phyloP scores from a whole-genome alignment of 495 filamentous ascomycete genomes.

The Echria macrotheca region DNA sequence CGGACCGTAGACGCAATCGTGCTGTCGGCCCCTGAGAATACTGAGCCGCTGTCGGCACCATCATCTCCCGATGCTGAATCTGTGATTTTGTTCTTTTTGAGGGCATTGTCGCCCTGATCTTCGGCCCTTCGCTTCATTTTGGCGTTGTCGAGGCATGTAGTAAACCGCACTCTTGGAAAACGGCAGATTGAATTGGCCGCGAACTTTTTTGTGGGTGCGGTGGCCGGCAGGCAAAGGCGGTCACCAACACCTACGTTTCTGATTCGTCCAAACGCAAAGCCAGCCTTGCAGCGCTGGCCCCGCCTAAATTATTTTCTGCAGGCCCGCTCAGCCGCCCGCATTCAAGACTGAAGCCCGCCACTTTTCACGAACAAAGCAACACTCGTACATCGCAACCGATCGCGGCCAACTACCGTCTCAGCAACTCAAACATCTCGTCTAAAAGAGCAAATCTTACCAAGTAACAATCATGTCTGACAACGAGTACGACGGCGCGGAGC shows the following conservation, averaged over 20 bases:
- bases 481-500: constrained; percentile 52
- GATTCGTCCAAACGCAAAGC: no score
- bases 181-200: background rate
- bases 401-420: background rate
- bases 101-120: constrained; percentile 6
- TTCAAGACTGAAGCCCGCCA: background rate
- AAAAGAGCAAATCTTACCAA: background rate
- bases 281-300: constrained; percentile 18
- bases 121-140: constrained; percentile 11
- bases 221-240: constrained; percentile 12
- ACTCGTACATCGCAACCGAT: background rate
- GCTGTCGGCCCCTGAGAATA: constrained; percentile 12
- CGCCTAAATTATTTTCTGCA: constrained; percentile 27
- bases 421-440: background rate
- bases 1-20: constrained; percentile 6
- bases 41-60: constrained; percentile 14
- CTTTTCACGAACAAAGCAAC: constrained; percentile 7
- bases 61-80: constrained; percentile 1
- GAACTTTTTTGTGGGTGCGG: constrained; percentile 23
- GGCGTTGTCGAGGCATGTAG: background rate
- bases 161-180: no score
- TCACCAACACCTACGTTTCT: constrained; percentile 4
- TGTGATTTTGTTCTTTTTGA: constrained; percentile 6
- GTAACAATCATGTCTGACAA: constrained; percentile 72
- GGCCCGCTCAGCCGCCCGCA: constrained; percentile 10